phyloP scores from a whole-genome alignment of 2,329 filamentous ascomycete species.

The Calonectria pauciramosa region DNA sequence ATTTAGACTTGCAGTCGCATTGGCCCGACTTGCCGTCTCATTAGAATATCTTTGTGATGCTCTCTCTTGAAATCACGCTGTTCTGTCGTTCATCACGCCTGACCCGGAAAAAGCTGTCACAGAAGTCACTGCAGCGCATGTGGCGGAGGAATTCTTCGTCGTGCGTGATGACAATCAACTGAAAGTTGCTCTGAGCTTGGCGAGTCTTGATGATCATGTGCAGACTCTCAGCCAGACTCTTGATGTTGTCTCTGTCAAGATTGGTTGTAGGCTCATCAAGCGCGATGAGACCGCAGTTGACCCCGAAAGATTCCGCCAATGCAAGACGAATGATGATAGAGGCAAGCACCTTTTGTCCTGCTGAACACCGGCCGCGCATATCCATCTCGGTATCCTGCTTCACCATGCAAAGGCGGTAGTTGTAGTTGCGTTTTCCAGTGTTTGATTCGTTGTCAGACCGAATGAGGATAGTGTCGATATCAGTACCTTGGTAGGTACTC shows the following conservation, averaged over 20 bases:
- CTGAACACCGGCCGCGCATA: slow-evolving; percentile 97
- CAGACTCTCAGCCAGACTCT: slow-evolving; percentile 85
- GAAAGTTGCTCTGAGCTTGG: slow-evolving; percentile 91
- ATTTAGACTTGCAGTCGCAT: not conserved
- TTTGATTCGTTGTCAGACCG: slow-evolving; percentile 87
- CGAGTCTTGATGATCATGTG: slow-evolving; percentile 89
- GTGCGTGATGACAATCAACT: slow-evolving; percentile 98
- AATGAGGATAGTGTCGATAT: slow-evolving; percentile 97
- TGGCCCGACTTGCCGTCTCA: not conserved
- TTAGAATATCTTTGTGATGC: slow-evolving; percentile 64
- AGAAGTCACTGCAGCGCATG: slow-evolving; percentile 95
- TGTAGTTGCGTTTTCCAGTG: slow-evolving; percentile 85
- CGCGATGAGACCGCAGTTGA: slow-evolving; percentile 95
- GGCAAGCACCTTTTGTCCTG: slow-evolving; percentile 95
- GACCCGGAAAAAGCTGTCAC: slow-evolving; percentile 91
- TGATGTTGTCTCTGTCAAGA: slow-evolving; percentile 94
- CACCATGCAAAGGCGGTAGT: slow-evolving; percentile 98
- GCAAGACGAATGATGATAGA: slow-evolving; percentile 98
- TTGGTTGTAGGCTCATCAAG: slow-evolving; percentile 99
- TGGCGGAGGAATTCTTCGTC: slow-evolving; percentile 95
- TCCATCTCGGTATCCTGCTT: slow-evolving; percentile 99
- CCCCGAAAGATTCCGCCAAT: slow-evolving; percentile 94
- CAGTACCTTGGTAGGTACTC: slow-evolving; percentile 95
- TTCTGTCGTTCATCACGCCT: slow-evolving; percentile 87
- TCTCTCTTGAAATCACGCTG: slow-evolving; percentile 83